phyloP scores from a whole-genome alignment of 177 flowering plant species.

The Vitis hybrid region DNA sequence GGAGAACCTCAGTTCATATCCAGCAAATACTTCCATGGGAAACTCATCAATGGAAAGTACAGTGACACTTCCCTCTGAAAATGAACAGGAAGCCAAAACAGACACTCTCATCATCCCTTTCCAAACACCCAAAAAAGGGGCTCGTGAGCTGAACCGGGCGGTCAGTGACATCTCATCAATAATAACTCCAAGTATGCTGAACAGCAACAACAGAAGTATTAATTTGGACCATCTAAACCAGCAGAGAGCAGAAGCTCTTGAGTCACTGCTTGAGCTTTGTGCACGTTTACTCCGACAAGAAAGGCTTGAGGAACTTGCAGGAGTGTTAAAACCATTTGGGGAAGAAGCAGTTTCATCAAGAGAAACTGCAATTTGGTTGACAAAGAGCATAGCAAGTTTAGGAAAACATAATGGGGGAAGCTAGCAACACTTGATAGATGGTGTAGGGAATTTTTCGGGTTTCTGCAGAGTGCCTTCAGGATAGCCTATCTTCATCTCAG shows the following conservation, averaged over 20 bases:
- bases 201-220: constrained; percentile 3
- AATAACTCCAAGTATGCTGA: constrained; percentile 6
- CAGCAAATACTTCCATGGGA: background rate
- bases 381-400: constrained; percentile 29
- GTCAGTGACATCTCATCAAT: constrained; percentile 4
- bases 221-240: constrained; percentile 9
- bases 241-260: constrained; percentile 21
- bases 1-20: background rate
- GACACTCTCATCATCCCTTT: background rate
- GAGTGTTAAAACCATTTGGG: constrained; percentile 37
- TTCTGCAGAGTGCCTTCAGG: too few relatives aligned
- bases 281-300: constrained; percentile 33
- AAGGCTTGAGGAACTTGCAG: constrained; percentile 37
- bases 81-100: constrained; percentile 4
- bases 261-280: constrained; percentile 41
- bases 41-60: constrained; percentile 12
- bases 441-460: background rate
- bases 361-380: constrained; percentile 49
- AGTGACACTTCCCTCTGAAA: constrained; percentile 8
- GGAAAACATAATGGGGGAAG: constrained; percentile 6
- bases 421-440: background rate
- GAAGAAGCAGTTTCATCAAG: constrained; percentile 40
- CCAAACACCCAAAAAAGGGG: background rate
- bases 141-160: background rate
- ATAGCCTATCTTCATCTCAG: too few relatives aligned